Conservation (phyloP, 2,329 filamentous ascomycete genomes). For the Monosporascus sp. region DNA sequence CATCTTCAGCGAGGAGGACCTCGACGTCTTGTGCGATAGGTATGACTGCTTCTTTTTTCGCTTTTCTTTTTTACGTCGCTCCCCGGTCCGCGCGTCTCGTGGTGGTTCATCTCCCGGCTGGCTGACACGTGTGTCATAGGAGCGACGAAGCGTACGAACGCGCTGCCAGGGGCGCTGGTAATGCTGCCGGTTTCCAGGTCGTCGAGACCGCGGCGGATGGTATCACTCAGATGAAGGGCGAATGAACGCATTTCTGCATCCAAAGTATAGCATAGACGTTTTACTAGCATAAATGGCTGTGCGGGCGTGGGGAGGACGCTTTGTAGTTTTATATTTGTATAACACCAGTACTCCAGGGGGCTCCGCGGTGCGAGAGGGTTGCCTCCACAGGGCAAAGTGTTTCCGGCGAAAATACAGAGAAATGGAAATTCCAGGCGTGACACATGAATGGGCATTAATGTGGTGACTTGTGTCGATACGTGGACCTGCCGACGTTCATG, state of each 20-base stretch:
- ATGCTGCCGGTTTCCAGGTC: conserved; percentile 65
- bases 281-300: no score
- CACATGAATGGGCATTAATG: no score
- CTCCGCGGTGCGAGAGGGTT: no score
- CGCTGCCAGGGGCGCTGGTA: conserved; percentile 73
- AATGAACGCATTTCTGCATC: not conserved
- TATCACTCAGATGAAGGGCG: conserved; percentile 31
- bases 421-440: no score
- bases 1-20: conserved; percentile 68
- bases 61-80: not conserved
- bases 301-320: no score
- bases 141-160: conserved; percentile 58
- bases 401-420: no score
- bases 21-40: conserved; percentile 75
- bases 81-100: not conserved
- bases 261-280: no score
- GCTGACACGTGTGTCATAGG: conserved; percentile 20
- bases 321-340: no score
- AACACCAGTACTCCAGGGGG: no score
- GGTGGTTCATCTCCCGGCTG: not conserved
- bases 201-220: conserved; percentile 67
- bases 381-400: no score
- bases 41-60: conserved; percentile 13
- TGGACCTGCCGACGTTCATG: no score
- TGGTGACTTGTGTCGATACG: no score